A percentile compares a stretch with the other conserved stretches of the same genome.
Evolutionary conservation across 768 basidiomycete genomes (phyloP).

Genomic region (Pisolithus sp.): DNA sequence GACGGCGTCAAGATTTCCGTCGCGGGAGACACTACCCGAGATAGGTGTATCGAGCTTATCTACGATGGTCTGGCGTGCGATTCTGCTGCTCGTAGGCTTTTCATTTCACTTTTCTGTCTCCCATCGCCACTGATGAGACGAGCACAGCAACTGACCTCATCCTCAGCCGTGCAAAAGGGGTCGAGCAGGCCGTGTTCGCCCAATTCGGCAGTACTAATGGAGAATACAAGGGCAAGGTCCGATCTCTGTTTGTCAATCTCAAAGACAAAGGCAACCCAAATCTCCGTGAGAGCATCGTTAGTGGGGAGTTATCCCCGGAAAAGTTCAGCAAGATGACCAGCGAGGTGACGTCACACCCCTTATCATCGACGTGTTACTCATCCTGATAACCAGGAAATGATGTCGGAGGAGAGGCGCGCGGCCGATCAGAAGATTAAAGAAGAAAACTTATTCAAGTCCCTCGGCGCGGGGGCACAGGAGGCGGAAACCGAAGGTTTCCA

Average conservation of each 20-base stretch:
- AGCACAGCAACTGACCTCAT: constrained; percentile 62
- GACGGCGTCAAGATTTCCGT: constrained; percentile 58
- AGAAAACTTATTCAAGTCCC: constrained; percentile 85
- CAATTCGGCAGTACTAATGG: constrained; percentile 39
- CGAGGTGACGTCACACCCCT: constrained; percentile 40
- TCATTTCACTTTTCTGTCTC: background rate
- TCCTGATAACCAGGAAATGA: constrained; percentile 70
- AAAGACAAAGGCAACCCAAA: constrained; percentile 93
- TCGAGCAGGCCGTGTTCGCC: constrained; percentile 61
- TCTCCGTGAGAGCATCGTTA: constrained; percentile 77
- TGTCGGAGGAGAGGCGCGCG: constrained; percentile 84
- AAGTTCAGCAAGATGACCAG: constrained; percentile 77
- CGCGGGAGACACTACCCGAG: constrained; percentile 69
- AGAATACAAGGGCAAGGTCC: constrained; percentile 72
- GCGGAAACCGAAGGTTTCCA: constrained; percentile 99
- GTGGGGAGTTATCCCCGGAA: constrained; percentile 66
- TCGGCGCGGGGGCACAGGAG: constrained; percentile 82
- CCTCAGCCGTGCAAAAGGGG: constrained; percentile 52
- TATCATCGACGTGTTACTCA: background rate
- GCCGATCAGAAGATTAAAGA: constrained; percentile 76
- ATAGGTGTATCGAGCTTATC: constrained; percentile 82
- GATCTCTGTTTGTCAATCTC: constrained; percentile 85
- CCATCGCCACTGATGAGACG: constrained; percentile 4
- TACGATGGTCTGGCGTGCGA: constrained; percentile 89
- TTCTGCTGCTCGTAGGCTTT: constrained; percentile 76